Base-by-base conservation (phyloP, 768 basidiomycete genomes). In the Trametes sanguinea region DNA sequence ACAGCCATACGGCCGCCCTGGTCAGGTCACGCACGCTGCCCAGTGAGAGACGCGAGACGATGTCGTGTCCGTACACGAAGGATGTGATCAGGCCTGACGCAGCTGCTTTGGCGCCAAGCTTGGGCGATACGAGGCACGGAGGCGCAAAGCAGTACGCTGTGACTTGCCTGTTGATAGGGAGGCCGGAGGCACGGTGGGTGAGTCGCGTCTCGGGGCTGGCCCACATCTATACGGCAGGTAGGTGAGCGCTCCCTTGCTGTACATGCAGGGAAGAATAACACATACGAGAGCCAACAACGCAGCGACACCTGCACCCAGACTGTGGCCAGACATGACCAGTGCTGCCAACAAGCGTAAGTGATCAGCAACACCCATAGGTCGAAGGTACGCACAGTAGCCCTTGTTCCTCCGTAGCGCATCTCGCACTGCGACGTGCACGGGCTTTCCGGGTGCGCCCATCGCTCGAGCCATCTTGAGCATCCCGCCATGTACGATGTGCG, bases 251-350 rank as follows among this genome's bases (percentile, higher is more conserved):
- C 3, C 3, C 22, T 22, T 22, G 22, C 9, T 4, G 27, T n/a
- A 13, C 60, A 37, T 10, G 46, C 27, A n/a, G 39, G 13, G 7
- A 13, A 67, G 48, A 43, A 37, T 29, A 51, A 55, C 32, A 73
- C 84, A 71, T 66, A 89, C 89, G 76, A 94, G 74, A 46, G 86
- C 90, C 44, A 93, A 77, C 30, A 94, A 76, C 2, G 84, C 82
- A 40, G 89, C 90, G 2, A 94, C 89, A 1, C 90, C 92, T 27
- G 91, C 90, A 16, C 92, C 92, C 2, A 94, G 81, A 72, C 89
- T 90, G 70, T 94, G 92, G 32, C 92, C 92, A 66, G 88, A 90
- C 43, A 94, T 75, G 11, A 92, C 83, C 29, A 94, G 76, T 60
- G 89, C 87, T 88, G 65, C 17, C 42, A 3, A 14, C 35, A 45